Evolutionary conservation across 2,329 filamentous ascomycete species (phyloP), one percentile per base, ranked within the genome.

Genomic region (Coniochaeta sp.): DNA sequence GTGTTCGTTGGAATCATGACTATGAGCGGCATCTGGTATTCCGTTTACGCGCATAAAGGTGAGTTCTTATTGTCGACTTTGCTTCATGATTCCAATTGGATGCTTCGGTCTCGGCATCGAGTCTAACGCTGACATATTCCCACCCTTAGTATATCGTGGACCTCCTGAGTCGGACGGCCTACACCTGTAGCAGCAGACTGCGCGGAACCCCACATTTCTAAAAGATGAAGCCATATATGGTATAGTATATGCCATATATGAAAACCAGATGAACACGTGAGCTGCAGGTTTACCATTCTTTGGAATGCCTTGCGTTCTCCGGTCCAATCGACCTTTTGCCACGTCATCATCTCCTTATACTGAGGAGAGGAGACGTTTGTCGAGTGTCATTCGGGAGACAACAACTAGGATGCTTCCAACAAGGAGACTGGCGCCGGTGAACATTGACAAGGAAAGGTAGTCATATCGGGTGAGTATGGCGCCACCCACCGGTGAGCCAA

Each of bases 1-100:
- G 83, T 87, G 2, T 80, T 86, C 62, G 75, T 81, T 0, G 81
- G 80, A 0, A 81, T 84, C 60, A 71, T 76, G 66, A 67, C 67
- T 3, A 70, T 83, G 33, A 74, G 75, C 19, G 77, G 73, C 0
- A 64, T 74, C 7, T 84, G 80, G 80, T 85, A 83, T 68, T 65
- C 70, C 0, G 64, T 79, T 7, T 77, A 81, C 70, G 81, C 80
- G 55, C 73, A 76, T 57, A 82, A 79, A 70, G 75, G 81, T 81
- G 67, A 69, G 74, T 72, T 33, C 14, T n/a, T n/a, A n/a, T n/a
- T n/a, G n/a, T n/a, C n/a, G n/a, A n/a, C n/a, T n/a, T n/a, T n/a
- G n/a, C n/a, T n/a, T 31, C 9, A 31, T 31, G 28, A 31, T 31
- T 31, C n/a, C n/a, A n/a, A n/a, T 17, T n/a, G 16, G 16, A 19